Percentiles rank a stretch among this genome's conserved stretches.
Conservation (phyloP, 495 filamentous ascomycete species). For the Hypoxylon subgilvum region DNA sequence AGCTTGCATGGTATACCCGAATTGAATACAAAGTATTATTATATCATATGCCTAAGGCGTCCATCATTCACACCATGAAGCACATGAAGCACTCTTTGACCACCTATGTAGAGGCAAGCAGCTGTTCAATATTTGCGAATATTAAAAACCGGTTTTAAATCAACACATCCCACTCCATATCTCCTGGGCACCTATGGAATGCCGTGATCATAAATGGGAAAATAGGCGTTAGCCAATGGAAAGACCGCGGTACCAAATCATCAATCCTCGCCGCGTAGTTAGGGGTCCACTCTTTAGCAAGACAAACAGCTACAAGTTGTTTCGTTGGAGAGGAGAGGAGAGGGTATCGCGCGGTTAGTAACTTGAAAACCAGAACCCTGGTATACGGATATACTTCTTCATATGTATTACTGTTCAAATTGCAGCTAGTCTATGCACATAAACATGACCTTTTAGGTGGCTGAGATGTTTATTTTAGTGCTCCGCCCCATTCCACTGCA, state of each 20-base stretch:
- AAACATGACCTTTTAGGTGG: not conserved
- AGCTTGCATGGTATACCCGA: slow-evolving; percentile 25
- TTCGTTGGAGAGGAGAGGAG: not conserved
- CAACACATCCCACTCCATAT: too few species aligned
- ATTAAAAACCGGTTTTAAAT: not conserved
- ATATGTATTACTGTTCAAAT: too few species aligned
- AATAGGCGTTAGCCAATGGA: too few species aligned
- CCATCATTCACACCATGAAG: too few species aligned
- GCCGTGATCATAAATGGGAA: too few species aligned
- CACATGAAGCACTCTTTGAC: too few species aligned
- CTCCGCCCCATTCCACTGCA: not conserved
- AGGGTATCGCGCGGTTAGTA: slow-evolving; percentile 18
- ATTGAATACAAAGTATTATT: slow-evolving; percentile 10
- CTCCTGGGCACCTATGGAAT: too few species aligned
- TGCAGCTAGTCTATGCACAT: too few species aligned
- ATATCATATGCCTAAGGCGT: too few species aligned
- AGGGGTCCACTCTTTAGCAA: not conserved
- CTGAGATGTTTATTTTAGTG: not conserved
- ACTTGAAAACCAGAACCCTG: not conserved
- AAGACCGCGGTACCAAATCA: not conserved
- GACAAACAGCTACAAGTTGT: too few species aligned
- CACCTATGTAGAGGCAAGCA: too few species aligned
- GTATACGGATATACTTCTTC: not conserved
- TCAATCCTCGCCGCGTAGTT: not conserved
- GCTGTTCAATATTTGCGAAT: too few species aligned